These are phyloP conservation scores for Aphanoascus verrucosus DNA, from an alignment of 2,329 filamentous ascomycete genomes.

Conservation along the genomic window DNA sequence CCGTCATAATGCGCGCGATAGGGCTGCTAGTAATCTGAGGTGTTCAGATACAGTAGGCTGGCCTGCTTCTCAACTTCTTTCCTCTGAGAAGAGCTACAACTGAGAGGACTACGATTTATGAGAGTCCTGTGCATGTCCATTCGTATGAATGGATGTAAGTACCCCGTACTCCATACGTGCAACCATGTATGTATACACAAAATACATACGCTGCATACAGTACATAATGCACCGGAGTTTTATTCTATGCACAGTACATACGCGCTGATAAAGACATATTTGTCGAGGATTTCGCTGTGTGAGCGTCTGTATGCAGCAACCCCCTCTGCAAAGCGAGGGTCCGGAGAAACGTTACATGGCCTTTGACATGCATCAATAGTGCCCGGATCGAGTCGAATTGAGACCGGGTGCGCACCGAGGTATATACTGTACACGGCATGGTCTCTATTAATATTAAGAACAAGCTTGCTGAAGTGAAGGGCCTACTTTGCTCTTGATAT, in stretches of 20 bases:
- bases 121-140: background rate
- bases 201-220: background rate
- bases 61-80: constrained; percentile 4
- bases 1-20: constrained; percentile 7
- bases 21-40: background rate
- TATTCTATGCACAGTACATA: too few species aligned
- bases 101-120: background rate
- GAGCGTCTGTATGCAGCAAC: too few species aligned
- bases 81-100: background rate
- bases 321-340: too few species aligned
- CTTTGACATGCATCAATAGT: too few species aligned
- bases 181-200: background rate
- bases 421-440: too few species aligned
- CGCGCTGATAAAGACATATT: too few species aligned
- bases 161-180: background rate
- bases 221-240: too few species aligned
- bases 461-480: background rate
- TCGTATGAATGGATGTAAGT: background rate
- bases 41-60: constrained; percentile 1
- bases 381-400: too few species aligned
- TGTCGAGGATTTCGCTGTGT: too few species aligned
- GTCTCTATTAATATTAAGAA: too few species aligned
- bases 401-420: too few species aligned
- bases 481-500: background rate
- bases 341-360: too few species aligned